Evolutionary conservation across 2,329 filamentous ascomycete genomes (phyloP).

Genomic region (Cladosporium sp.): DNA sequence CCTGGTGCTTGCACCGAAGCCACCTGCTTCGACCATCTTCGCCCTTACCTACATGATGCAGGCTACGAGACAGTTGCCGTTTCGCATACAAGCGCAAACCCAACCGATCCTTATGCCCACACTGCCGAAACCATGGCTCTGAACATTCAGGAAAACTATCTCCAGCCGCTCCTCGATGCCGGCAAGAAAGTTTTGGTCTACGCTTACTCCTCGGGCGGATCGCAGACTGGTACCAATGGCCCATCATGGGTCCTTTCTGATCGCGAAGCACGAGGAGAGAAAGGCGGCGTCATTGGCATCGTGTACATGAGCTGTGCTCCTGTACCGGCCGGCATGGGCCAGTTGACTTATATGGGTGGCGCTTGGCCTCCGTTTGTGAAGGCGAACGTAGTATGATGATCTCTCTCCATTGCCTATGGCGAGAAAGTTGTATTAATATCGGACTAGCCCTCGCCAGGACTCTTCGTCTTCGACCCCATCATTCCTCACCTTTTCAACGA

Average conservation of each 20-base stretch:
- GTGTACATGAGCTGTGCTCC: slow-evolving; percentile 12
- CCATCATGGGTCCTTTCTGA: slow-evolving; percentile 8
- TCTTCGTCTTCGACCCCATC: slow-evolving; percentile 13
- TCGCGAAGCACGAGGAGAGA: slow-evolving; percentile 9
- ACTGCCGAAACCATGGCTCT: slow-evolving; percentile 5
- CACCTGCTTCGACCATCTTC: slow-evolving; percentile 8
- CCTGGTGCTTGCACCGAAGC: slow-evolving; percentile 10
- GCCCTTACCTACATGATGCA: slow-evolving; percentile 2
- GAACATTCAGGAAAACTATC: background rate
- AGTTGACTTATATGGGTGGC: slow-evolving; percentile 12
- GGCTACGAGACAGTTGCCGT: slow-evolving; percentile 11
- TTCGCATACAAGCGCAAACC: slow-evolving; percentile 5
- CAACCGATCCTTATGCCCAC: slow-evolving; percentile 7
- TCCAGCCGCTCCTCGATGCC: slow-evolving; percentile 16
- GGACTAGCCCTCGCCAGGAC: background rate
- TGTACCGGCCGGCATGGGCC: slow-evolving; percentile 10
- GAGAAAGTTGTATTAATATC: background rate
- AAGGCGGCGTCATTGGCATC: slow-evolving; percentile 14
- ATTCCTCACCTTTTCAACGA: slow-evolving; percentile 15
- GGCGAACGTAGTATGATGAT: background rate
- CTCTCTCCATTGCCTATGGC: background rate
- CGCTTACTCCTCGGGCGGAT: slow-evolving; percentile 21
- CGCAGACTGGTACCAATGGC: slow-evolving; percentile 2
- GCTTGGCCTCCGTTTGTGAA: slow-evolving; percentile 7
- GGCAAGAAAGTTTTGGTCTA: slow-evolving; percentile 25